Evolutionary conservation across 2,329 filamentous ascomycete genomes (phyloP).

Genomic region (Colletotrichum tropicale): DNA sequence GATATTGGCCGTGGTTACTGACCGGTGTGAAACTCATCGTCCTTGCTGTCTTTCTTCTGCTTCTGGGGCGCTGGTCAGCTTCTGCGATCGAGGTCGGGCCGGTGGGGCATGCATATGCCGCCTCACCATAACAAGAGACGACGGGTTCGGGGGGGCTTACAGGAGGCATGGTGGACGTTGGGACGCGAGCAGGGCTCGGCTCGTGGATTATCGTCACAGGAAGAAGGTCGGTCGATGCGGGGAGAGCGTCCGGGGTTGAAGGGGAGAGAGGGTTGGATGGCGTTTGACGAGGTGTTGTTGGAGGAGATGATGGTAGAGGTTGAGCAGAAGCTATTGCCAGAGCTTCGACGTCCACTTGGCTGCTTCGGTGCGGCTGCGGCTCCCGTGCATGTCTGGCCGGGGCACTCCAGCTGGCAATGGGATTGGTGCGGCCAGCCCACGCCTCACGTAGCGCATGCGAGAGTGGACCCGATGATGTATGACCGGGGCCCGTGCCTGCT

Average conservation of each 20-base stretch:
- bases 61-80: conserved; percentile 12
- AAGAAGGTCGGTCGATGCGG: conserved; percentile 28
- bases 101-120: conserved; percentile 14
- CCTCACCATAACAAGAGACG: conserved; percentile 8
- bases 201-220: conserved; percentile 11
- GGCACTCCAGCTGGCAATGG: conserved; percentile 4
- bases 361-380: conserved; percentile 18
- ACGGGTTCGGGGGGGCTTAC: conserved; percentile 43
- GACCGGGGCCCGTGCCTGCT: conserved; percentile 16
- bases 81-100: conserved; percentile 1
- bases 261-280: conserved; percentile 32
- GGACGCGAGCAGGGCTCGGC: conserved; percentile 24
- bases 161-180: conserved; percentile 57
- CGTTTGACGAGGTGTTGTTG: conserved; percentile 37
- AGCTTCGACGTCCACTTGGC: conserved; percentile 27
- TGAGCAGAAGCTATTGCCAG: conserved; percentile 41
- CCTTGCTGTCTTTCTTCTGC: conserved; percentile 37
- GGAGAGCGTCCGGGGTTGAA: conserved; percentile 31
- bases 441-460: conserved; percentile 5
- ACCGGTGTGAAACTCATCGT: conserved; percentile 45
- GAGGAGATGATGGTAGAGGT: conserved; percentile 47
- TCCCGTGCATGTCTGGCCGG: conserved; percentile 12
- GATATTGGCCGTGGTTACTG: background rate
- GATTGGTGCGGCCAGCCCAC: conserved; percentile 3
- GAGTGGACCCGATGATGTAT: conserved; percentile 20